Evolutionary conservation across 306 rosid genomes (phyloP).

Genomic region (Casuarina equisetifolia): DNA sequence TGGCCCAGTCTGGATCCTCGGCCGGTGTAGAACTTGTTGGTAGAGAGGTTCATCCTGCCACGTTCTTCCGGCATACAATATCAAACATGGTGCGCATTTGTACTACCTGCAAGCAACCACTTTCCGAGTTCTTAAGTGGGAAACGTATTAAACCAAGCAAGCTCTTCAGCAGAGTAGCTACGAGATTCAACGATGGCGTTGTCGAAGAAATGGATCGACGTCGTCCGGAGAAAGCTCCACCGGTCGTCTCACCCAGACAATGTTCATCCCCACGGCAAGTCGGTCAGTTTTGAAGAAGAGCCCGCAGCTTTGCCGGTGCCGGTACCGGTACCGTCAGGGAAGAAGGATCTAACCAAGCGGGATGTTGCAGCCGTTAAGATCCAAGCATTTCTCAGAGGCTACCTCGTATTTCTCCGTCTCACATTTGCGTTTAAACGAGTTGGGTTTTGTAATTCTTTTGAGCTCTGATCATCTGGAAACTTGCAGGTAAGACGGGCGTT

Average conservation of each 20-base stretch:
- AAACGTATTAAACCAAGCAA: conserved; percentile 12
- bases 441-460: neutral
- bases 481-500: neutral
- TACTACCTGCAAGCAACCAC: conserved; percentile 52
- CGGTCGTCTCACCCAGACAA: conserved; percentile 38
- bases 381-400: conserved; percentile 76
- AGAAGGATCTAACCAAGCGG: neutral
- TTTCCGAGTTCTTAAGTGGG: conserved; percentile 6
- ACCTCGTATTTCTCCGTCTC: conserved; percentile 53
- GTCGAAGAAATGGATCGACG: conserved; percentile 49
- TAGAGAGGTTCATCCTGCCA: conserved; percentile 35
- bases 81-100: conserved; percentile 53
- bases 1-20: too few relatives aligned
- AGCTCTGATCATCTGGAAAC: conserved; percentile 1
- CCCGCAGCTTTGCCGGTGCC: conserved; percentile 7
- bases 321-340: neutral
- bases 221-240: conserved; percentile 39
- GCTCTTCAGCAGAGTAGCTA: neutral
- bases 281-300: conserved; percentile 18
- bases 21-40: neutral
- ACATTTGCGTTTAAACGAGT: neutral
- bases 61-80: conserved; percentile 18
- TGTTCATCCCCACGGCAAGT: conserved; percentile 29
- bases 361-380: conserved; percentile 41
- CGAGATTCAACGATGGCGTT: conserved; percentile 38